Percentiles rank a stretch among this genome's conserved stretches.
Evolutionary conservation across 2,329 filamentous ascomycete species (phyloP).

Genomic region (Didymella lethalis): DNA sequence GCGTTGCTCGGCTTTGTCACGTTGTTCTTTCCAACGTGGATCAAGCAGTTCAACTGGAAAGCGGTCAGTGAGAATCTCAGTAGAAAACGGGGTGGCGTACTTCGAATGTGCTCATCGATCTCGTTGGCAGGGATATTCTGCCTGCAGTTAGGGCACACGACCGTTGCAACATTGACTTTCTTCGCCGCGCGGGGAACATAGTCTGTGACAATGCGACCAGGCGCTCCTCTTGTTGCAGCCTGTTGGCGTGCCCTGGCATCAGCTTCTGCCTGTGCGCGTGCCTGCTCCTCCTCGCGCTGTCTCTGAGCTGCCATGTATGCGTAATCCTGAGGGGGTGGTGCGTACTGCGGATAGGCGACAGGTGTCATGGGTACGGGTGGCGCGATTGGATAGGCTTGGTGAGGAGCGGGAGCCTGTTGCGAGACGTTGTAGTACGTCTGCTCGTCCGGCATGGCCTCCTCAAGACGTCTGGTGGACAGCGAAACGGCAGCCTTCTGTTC

Average conservation of each 20-base stretch:
- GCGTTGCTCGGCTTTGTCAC: constrained; percentile 84
- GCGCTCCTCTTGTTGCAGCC: constrained; percentile 74
- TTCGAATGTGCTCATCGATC: constrained; percentile 90
- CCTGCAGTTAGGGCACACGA: constrained; percentile 90
- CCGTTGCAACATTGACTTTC: constrained; percentile 70
- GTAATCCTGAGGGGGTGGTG: constrained; percentile 41
- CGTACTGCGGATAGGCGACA: constrained; percentile 35
- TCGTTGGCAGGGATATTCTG: constrained; percentile 88
- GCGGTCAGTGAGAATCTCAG: constrained; percentile 45
- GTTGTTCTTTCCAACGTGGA: constrained; percentile 94
- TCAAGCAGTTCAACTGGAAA: constrained; percentile 82
- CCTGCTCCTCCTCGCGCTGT: constrained; percentile 51
- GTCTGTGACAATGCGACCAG: constrained; percentile 85
- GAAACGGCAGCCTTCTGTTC: constrained; percentile 95
- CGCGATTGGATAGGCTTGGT: constrained; percentile 42
- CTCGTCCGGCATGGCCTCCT: constrained; percentile 91
- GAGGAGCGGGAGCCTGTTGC: constrained; percentile 41
- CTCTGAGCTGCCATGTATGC: constrained; percentile 39
- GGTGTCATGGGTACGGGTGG: constrained; percentile 38
- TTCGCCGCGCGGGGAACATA: constrained; percentile 85
- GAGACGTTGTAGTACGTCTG: constrained; percentile 53
- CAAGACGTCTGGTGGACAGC: constrained; percentile 83
- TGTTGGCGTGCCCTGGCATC: constrained; percentile 77
- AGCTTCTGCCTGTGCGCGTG: constrained; percentile 55
- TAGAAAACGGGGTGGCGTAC: constrained; percentile 55